Evolutionary conservation across 1,284 basidiomycete genomes (phyloP), one percentile per base, ranked within the genome.

Genomic region (Ceratorhiza oryzae-sativae): DNA sequence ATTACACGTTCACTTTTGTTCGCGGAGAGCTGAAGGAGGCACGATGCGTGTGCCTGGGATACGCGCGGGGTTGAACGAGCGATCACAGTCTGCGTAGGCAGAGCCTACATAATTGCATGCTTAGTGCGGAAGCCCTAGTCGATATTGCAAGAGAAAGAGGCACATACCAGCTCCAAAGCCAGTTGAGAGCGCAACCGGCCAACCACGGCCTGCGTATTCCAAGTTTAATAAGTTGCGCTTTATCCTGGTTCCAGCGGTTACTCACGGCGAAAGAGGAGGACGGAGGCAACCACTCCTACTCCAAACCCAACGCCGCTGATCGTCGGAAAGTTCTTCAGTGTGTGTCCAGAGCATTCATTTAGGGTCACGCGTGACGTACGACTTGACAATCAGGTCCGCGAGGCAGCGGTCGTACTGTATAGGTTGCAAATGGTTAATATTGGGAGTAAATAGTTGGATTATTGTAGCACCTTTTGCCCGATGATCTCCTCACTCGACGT

Each of bases 71-170:
- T 97, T 97, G 87, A 98, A 97, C 25, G 93, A 92, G 76, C 94
- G 90, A 84, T 98, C 95, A 83, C 95, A 98, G 87, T 98, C 93
- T 34, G 94, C 94, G 81, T 96, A 97, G 56, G 94, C 93, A 72
- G 90, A 89, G 74, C 94, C 94, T 58, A 81, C n/a, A n/a, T n/a
- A n/a, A n/a, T n/a, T n/a, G n/a, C n/a, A n/a, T n/a, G n/a, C n/a
- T n/a, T n/a, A n/a, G n/a, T n/a, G n/a, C n/a, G n/a, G n/a, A n/a
- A n/a, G n/a, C n/a, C n/a, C n/a, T n/a, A n/a, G n/a, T n/a, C n/a
- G n/a, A n/a, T n/a, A n/a, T n/a, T n/a, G n/a, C n/a, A n/a, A n/a
- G n/a, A n/a, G 80, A 72, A 53, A 15, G 12, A 9, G 56, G 58
- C 51, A 34, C 46, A 63, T 60, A 80, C 83, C 56, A 56, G 89